Percentiles rank a stretch among this genome's conserved stretches.
Conservation (phyloP, 2,329 filamentous ascomycete species). For the Pseudogymnoascus sp. region DNA sequence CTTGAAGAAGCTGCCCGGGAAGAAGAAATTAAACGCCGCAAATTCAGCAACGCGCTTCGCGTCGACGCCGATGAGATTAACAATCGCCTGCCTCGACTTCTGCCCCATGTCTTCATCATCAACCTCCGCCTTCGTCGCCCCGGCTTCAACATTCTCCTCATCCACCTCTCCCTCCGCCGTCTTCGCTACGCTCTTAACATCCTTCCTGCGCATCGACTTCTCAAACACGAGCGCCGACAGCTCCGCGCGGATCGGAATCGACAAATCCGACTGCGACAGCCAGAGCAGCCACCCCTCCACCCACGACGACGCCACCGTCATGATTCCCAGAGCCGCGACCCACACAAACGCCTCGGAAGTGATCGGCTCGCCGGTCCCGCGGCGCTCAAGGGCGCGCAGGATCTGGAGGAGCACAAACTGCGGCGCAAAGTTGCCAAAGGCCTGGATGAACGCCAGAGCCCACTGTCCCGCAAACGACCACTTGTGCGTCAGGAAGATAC, state of each 20-base stretch:
- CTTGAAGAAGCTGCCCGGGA: constrained; percentile 56
- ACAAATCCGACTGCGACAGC: constrained; percentile 55
- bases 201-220: constrained; percentile 70
- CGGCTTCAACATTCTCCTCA: constrained; percentile 20
- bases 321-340: constrained; percentile 56
- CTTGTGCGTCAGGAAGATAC: constrained; percentile 52
- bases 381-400: constrained; percentile 55
- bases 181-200: constrained; percentile 57
- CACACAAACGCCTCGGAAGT: constrained; percentile 57
- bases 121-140: constrained; percentile 26
- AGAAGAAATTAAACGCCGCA: constrained; percentile 56
- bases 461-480: constrained; percentile 51
- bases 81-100: constrained; percentile 61
- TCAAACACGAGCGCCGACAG: constrained; percentile 67
- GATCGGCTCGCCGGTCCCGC: constrained; percentile 38
- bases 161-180: constrained; percentile 33
- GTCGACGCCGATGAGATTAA: constrained; percentile 75
- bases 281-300: constrained; percentile 61
- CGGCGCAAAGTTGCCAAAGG: constrained; percentile 53
- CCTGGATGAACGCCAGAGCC: constrained; percentile 41
- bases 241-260: constrained; percentile 61
- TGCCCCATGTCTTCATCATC: constrained; percentile 40
- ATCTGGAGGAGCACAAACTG: constrained; percentile 63
- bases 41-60: constrained; percentile 63
- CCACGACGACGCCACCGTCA: constrained; percentile 47